A percentile compares a stretch with the other conserved stretches of the same genome.
These are phyloP conservation scores for Alternaria gansuensis DNA, from an alignment of 2,329 filamentous ascomycete genomes.

Conservation along the genomic window DNA sequence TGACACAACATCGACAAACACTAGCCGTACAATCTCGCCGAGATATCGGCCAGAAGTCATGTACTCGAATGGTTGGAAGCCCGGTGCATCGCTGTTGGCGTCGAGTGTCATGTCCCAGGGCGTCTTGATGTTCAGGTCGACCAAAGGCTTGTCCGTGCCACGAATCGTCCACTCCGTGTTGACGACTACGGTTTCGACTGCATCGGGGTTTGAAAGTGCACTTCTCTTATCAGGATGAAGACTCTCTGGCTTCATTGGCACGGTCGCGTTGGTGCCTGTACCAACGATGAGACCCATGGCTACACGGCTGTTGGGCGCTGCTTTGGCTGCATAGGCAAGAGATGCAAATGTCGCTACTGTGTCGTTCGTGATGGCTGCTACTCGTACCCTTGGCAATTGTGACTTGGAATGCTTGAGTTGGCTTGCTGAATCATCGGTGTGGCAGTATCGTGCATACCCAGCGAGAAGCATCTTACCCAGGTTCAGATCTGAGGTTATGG, in stretches of 20 bases:
- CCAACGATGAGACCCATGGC: slow-evolving; percentile 84
- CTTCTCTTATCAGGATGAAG: slow-evolving; percentile 70
- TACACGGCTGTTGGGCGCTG: slow-evolving; percentile 68
- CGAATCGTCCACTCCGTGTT: slow-evolving; percentile 89
- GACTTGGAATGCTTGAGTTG: slow-evolving; percentile 23
- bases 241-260: slow-evolving; percentile 71
- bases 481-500: slow-evolving; percentile 68
- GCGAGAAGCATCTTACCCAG: slow-evolving; percentile 66
- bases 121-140: slow-evolving; percentile 70
- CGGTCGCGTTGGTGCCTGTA: slow-evolving; percentile 82
- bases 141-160: slow-evolving; percentile 73
- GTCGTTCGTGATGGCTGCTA: slow-evolving; percentile 82
- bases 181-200: slow-evolving; percentile 72
- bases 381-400: slow-evolving; percentile 67
- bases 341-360: slow-evolving; percentile 81
- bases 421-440: slow-evolving; percentile 46
- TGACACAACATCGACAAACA: slow-evolving; percentile 72
- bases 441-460: slow-evolving; percentile 67
- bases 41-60: slow-evolving; percentile 83
- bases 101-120: slow-evolving; percentile 76
- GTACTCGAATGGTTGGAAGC: slow-evolving; percentile 84
- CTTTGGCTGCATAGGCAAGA: slow-evolving; percentile 75
- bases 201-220: slow-evolving; percentile 41
- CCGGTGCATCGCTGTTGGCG: slow-evolving; percentile 71
- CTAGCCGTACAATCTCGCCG: slow-evolving; percentile 76